Evolutionary conservation across 345 rosid species (phyloP), one percentile per base, ranked within the genome.

Genomic region (Dipteronia sinensis): DNA sequence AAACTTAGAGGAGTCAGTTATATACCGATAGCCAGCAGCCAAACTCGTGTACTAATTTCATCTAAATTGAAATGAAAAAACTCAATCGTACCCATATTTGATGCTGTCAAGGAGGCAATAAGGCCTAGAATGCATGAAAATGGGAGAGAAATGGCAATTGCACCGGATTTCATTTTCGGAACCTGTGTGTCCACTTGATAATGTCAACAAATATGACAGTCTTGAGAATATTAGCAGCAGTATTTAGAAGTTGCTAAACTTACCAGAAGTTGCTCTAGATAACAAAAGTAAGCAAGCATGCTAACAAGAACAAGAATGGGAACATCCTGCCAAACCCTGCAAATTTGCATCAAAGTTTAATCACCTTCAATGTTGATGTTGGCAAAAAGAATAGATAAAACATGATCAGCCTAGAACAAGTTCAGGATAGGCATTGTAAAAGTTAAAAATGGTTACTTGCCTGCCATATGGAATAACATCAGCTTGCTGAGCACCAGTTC

Each of bases 231-330:
- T 4, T 4, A 34, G 6, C 38, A 4, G 38, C 58, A 76, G 59
- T 42, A 81, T 31, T 13, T n/a, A 53, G 22, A 62, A 65, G 42
- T 47, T 53, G 62, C 63, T 44, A 38, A 73, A 75, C 89, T 88
- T 73, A 92, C 99, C 89, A 95, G 88, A 89, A 95, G 95, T 82
- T 95, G 94, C 92, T 95, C 99, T 0, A 95, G 98, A 82, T 87
- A 95, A 88, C 97, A 91, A 74, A 95, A 95, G 91, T 92, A 95
- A 74, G 97, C 98, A 67, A 93, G 97, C 99, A 95, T 95, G 90
- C 99, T 95, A 75, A 91, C 94, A 47, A 95, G 90, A 69, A 93
- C 92, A 27, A 95, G 96, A 81, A 91, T 70, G 0, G 98, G 99
- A 83, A 94, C 92, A 82, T 96, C 98, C 86, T 96, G 99, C 99